A percentile compares a stretch with the other conserved stretches of the same genome.
Conservation (phyloP, 345 rosid genomes). For the Rhodomyrtus tomentosa region DNA sequence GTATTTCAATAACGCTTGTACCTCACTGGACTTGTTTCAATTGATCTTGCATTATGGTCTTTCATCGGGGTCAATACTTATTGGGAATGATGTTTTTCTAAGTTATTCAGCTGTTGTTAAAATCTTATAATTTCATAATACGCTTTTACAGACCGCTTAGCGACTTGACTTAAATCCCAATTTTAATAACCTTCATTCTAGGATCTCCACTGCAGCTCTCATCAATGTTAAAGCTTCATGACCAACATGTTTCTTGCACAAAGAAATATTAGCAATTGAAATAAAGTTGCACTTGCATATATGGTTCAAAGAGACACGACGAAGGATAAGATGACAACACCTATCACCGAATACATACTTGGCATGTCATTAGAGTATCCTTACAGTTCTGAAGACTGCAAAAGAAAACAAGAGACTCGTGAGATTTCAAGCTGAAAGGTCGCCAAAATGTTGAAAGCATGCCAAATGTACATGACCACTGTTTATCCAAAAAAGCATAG, state of each 20-base stretch:
- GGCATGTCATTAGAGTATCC: conserved; percentile 59
- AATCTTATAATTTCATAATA: neutral
- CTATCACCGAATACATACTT: conserved; percentile 30
- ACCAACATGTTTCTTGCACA: neutral
- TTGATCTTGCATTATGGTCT: neutral
- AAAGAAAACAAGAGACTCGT: neutral
- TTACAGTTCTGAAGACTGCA: conserved; percentile 74
- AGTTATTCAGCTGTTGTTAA: neutral
- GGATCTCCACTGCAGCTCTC: neutral
- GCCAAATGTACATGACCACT: neutral
- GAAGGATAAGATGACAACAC: neutral
- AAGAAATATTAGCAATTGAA: neutral
- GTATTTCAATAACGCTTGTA: neutral
- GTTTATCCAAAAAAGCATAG: neutral
- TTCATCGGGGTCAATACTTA: neutral
- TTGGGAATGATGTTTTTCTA: neutral
- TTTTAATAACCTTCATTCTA: neutral
- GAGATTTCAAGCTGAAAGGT: neutral
- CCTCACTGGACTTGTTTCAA: neutral
- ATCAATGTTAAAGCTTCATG: neutral
- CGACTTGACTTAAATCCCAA: neutral
- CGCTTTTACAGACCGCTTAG: neutral
- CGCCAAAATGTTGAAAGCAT: neutral
- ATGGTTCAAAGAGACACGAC: neutral
- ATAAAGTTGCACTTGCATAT: neutral